Evolutionary conservation across 768 basidiomycete genomes (phyloP), one percentile per base, ranked within the genome.

Genomic region (Suillus luteus): DNA sequence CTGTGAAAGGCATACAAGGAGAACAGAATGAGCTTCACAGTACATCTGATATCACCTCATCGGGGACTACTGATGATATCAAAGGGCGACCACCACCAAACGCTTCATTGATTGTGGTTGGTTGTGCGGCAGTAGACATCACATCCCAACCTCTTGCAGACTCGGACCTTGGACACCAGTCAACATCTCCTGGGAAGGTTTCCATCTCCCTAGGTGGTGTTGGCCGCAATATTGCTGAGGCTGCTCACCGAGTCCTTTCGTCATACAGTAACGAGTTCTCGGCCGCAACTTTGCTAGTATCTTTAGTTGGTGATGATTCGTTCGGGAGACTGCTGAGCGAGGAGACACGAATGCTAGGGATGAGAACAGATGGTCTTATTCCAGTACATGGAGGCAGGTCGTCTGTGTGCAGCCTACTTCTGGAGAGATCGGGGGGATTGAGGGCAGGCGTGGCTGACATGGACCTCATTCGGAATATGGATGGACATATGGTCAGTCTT

Each of bases 221-320:
- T 15, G 95, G 86, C 1, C 88, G 96, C n/a, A 99, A 99, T 73
- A 86, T 99, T 49, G 92, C 96, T 2, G 95, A 98, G 74, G 93
- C 95, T 1, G 84, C 94, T 7, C 88, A 92, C 72, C 86, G 92
- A 35, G 74, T 90, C 6, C 72, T 88, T 64, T 70, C 77, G 49
- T 74, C 76, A 8, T 68, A 76, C 10, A 67, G 70, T 22, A 64
- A 62, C 14, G 62, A 69, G 19, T 51, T 62, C 22, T 62, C 73
- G 6, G 35, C 66, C 14, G 75, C 81, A 7, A 81, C 85, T 1
- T 66, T 93, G 14, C 81, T 99, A 46, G 77, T 98, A 8, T 86
- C 95, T 3, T 86, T 90, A 1, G 72, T 96, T 12, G 95, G 92
- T 1, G 69, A 83, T 55, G 96, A 99, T 76, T 72, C 82, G 1